These are phyloP conservation scores for Euphorbia celastroides DNA, from an alignment of 441 rosid genomes.

Conservation along the genomic window DNA sequence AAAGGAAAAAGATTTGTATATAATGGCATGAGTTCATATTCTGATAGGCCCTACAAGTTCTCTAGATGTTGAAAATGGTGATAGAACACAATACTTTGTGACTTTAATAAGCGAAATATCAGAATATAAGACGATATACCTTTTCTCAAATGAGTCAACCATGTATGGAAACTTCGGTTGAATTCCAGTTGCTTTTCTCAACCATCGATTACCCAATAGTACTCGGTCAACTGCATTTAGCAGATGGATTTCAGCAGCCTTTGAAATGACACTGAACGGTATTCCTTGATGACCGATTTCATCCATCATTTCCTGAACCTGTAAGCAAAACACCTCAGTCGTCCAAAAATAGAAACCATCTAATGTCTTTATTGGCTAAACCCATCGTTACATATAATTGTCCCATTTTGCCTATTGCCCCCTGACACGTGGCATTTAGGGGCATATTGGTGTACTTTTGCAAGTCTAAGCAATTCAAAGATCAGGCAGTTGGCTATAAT, in stretches of 20 bases:
- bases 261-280: conserved; percentile 85
- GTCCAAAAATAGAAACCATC: too few species aligned
- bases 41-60: neutral
- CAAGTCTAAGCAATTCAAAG: too few species aligned
- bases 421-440: too few species aligned
- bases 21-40: neutral
- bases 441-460: too few species aligned
- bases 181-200: conserved; percentile 90
- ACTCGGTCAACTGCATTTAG: conserved; percentile 72
- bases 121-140: conserved; percentile 37
- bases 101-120: neutral
- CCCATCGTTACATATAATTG: too few species aligned
- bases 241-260: conserved; percentile 92
- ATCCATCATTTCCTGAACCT: conserved; percentile 89
- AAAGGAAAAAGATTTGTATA: too few species aligned
- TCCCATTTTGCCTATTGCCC: too few species aligned
- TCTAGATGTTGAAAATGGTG: neutral
- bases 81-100: neutral
- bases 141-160: conserved; percentile 90
- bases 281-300: conserved; percentile 81
- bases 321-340: conserved; percentile 12
- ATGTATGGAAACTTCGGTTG: conserved; percentile 89
- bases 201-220: conserved; percentile 87
- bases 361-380: too few species aligned
- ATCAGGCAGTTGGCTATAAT: too few species aligned